Evolutionary conservation across 202 grass and related monocot genomes (phyloP).

Genomic region (Hordeum pubiflorum): DNA sequence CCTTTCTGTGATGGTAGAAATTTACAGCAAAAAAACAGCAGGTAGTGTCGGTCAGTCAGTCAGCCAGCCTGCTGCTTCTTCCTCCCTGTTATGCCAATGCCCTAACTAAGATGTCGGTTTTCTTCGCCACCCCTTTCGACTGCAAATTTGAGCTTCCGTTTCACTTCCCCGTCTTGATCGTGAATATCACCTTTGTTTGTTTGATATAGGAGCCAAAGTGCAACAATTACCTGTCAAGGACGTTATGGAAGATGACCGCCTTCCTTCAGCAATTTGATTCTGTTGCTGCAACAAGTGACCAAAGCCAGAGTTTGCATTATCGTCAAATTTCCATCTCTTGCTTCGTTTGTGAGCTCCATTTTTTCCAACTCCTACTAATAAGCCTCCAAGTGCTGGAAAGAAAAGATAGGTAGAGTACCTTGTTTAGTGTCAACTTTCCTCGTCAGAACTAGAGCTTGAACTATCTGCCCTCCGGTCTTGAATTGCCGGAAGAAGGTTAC

Average conservation of each 20-base stretch:
- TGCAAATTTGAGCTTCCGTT: background rate
- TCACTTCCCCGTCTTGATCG: background rate
- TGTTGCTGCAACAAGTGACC: background rate
- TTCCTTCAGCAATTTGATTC: background rate
- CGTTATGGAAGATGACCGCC: background rate
- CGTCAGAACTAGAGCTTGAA: conserved; percentile 52
- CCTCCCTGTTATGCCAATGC: background rate
- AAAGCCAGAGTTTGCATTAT: background rate
- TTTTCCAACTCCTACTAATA: background rate
- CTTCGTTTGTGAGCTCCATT: too few relatives aligned
- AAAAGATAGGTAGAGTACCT: background rate
- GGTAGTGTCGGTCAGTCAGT: background rate
- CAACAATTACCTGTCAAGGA: background rate
- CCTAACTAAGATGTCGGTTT: conserved; percentile 10
- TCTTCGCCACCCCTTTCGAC: background rate
- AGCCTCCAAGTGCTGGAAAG: background rate
- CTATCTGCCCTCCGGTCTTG: conserved; percentile 38
- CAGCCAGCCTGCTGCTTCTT: background rate
- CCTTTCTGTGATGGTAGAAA: conserved; percentile 20
- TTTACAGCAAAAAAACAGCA: background rate
- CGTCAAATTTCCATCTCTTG: too few relatives aligned
- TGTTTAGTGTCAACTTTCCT: conserved; percentile 22
- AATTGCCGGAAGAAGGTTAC: conserved; percentile 55
- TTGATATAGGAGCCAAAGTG: background rate
- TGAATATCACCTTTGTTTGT: background rate